Base-by-base conservation (phyloP, 345 rosid genomes). In the Eucalyptus shirleyi region DNA sequence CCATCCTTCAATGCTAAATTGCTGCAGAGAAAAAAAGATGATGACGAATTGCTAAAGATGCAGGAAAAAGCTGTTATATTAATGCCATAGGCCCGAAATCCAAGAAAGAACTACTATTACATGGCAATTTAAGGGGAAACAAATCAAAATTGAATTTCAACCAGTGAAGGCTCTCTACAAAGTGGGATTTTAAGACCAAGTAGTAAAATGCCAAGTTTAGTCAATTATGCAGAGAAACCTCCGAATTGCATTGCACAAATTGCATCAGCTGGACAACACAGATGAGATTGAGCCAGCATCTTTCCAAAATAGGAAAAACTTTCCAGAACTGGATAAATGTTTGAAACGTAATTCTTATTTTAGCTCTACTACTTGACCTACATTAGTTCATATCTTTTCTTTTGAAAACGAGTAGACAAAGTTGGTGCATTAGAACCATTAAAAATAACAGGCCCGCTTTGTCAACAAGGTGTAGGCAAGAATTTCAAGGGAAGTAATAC, bases 1-100 rank as follows among this genome's bases (percentile, higher is more conserved):
- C 94, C 98, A 94, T 93, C 45, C 44, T 56, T 89, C 62, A 83
- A 56, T 24, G 87, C 56, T 72, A 21, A 40, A 80, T 1, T 55
- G n/a, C 88, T 86, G 87, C 90, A 83, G 13, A 53, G 86, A 51
- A 50, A 26, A 55, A 32, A 77, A 0, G 15, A 37, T 3, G 14
- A 37, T 23, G 2, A 21, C 0, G 16, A 4, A 77, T 21, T 6
- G 30, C 30, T 21, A 77, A 21, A 12, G 26, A 9, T 69, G 1
- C 2, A 3, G 30, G 85, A 6, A 40, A 16, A 12, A 21, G 16
- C 2, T 1, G 1, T 23, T 4, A 77, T 21, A 40, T 37, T 11
- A 40, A 77, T 21, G 85, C 47, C 85, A 37, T 6, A 6, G 0
- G 47, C 9, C 47, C 5, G 1, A 72, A 72, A 34, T 34, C 4